Base-by-base conservation (phyloP, 345 rosid genomes). In the Pistacia integerrima region DNA sequence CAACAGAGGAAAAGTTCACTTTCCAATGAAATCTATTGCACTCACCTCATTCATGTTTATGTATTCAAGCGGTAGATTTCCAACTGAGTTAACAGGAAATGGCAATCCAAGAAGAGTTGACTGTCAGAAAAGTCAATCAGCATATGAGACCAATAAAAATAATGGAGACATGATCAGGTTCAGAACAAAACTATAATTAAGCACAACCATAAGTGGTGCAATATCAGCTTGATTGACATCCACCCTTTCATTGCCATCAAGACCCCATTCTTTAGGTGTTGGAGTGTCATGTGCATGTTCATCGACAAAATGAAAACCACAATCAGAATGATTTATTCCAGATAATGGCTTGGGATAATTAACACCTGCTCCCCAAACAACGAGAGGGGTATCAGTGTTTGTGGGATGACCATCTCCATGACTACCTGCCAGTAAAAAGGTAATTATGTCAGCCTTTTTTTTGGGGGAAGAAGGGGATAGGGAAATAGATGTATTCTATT, bases 181-280 rank as follows among this genome's bases (percentile, higher is more conserved):
- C n/a, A 55, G 67, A 77, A 52, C 22, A 28, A 28, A 41, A 55
- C 46, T 33, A 59, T 17, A 4, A 74, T 71, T 67, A 77, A 79
- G 25, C 65, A 76, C 65, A 82, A 94, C 99, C 99, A 95, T 91
- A 46, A 93, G 87, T 16, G 98, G 91, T 80, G 99, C 92, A 79
- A 95, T 91, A 87, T 95, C 98, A 80, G 97, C 98, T 89, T 95
- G 99, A 85, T 95, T 95, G 79, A 95, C 98, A 80, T 95, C 99
- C 70, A 93, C 92, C 81, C 99, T 90, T 88, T 95, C 99, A 64
- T 91, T 81, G 57, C 82, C 87, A 72, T 81, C 80, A 71, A 93
- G 94, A 65, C 92, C 98, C 99, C 99, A 95, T 2, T 80, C 90
- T 70, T 74, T 58, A 49, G 99, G 99, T 8, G 97, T 95, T 64